Evolutionary conservation across 495 filamentous ascomycete genomes (phyloP), one percentile per base, ranked within the genome.

Genomic region (Hyaloscypha hepaticicola): DNA sequence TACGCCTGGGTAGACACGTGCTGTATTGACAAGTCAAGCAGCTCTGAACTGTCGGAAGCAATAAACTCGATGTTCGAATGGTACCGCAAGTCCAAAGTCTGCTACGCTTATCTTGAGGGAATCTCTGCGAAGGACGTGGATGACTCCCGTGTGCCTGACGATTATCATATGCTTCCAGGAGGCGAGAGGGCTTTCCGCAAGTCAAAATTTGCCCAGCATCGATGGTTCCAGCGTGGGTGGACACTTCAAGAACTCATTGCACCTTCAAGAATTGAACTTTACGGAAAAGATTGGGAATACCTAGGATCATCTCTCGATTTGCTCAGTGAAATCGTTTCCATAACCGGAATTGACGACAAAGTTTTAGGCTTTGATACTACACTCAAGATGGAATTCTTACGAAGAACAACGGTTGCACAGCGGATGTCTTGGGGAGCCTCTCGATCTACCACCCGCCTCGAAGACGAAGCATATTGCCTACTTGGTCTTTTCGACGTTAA

Each of bases 61-160:
- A 53, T 28, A 7, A 53, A 53, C 11, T 53, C 50, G 3, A 53
- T 53, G 26, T 79, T 79, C 65, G 72, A 79, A 0, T 81, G 74
- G 76, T 80, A 79, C 34, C 12, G 53, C 3, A 24, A 69, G 0
- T 68, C 77, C 0, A 25, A 34, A 4, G 64, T 75, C 0, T 79
- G 78, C 50, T 80, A 73, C 31, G 75, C 74, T 0, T 77, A 74
- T 55, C 64, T 77, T 0, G 22, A 6, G 50, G 26, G 5, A 25
- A 25, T 9, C 50, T 19, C 5, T 9, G 25, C 26, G 12, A 24
- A 6, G 50, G 25, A 25, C 22, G n/a, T 12, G 50, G 26, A 22
- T 9, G 22, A 9, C 21, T 53, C n/a, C n/a, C n/a, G n/a, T n/a
- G n/a, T n/a, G n/a, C n/a, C n/a, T n/a, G n/a, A n/a, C n/a, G n/a